Conservation (phyloP, 2,329 filamentous ascomycete genomes). For the Talaromyces sp. region DNA sequence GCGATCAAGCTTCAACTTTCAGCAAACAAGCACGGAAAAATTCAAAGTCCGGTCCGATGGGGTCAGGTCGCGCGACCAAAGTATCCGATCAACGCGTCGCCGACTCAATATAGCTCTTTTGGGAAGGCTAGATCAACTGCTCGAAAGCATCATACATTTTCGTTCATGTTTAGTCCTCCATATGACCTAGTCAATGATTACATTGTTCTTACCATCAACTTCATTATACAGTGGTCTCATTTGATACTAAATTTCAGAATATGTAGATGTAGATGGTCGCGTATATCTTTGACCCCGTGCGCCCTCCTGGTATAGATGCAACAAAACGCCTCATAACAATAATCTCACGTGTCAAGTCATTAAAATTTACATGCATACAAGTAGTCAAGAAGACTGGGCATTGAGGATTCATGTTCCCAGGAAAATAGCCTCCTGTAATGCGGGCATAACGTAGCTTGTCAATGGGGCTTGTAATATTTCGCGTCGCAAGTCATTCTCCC, state of each 20-base stretch:
- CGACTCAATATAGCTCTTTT: conserved; percentile 8
- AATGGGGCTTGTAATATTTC: conserved; percentile 38
- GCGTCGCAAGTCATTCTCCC: conserved; percentile 33
- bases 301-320: conserved; percentile 6
- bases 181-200: too few relatives aligned
- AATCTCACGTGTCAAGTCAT: background rate
- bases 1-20: background rate
- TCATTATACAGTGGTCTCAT: background rate
- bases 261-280: background rate
- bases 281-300: background rate
- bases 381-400: background rate
- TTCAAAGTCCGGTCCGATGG: background rate
- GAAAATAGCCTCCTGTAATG: conserved; percentile 15
- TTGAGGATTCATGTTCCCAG: background rate
- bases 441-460: conserved; percentile 32
- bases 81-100: background rate
- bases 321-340: background rate
- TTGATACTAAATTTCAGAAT: background rate
- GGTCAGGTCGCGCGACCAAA: background rate
- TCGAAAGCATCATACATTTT: background rate
- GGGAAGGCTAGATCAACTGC: background rate
- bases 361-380: background rate
- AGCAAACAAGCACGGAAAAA: conserved; percentile 9
- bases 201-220: too few relatives aligned
- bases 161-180: background rate